Evolutionary conservation across 805 yeast genomes (phyloP), one percentile per base, ranked within the genome.

Genomic region (Suhomyces xylopsoci): DNA sequence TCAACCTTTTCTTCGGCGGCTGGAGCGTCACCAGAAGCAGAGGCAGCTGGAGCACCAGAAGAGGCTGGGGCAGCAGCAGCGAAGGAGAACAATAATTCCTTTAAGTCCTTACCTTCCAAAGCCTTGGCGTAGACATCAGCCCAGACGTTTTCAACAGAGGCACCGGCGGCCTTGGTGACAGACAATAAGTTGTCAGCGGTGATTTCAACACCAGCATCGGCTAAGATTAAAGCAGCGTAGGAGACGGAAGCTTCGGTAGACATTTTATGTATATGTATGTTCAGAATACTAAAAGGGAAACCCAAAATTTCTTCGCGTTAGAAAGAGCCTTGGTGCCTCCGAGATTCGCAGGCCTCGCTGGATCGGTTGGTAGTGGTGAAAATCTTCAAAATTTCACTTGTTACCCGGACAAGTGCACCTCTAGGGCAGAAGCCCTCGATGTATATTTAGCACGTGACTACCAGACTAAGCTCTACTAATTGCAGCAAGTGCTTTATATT

Each of bases 181-280:
- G 94, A 76, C 70, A 83, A 76, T 67, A 90, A 81, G 83, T 89
- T 90, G 76, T 88, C 93, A 65, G 94, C 57, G 62, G 96, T 83
- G 85, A 94, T 84, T 79, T 92, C 97, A 72, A 90, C 81, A 71
- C 90, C 97, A 71, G 97, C 90, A 75, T 93, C 99, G 65, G 97
- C 97, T 79, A 93, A 84, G 81, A 93, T 91, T 79, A 93, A 86
- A 73, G 98, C 97, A 77, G 99, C 98, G 88, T 90, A 91, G 68
- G 97, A 88, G 74, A 90, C 90, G 74, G 93, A 85, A 71, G 96
- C 84, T 84, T 91, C 96, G 69, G 82, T 71, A 77, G 96, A 88
- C 96, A 90, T 90, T 76, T 66, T 76, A 32, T 56, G 49, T 44
- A 47, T 43, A 42, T 38, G 24, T 38, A 30, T 32, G 43, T 32